phyloP scores from a whole-genome alignment of 192 early-diverging fungal genomes.

The Coemansia sp. region DNA sequence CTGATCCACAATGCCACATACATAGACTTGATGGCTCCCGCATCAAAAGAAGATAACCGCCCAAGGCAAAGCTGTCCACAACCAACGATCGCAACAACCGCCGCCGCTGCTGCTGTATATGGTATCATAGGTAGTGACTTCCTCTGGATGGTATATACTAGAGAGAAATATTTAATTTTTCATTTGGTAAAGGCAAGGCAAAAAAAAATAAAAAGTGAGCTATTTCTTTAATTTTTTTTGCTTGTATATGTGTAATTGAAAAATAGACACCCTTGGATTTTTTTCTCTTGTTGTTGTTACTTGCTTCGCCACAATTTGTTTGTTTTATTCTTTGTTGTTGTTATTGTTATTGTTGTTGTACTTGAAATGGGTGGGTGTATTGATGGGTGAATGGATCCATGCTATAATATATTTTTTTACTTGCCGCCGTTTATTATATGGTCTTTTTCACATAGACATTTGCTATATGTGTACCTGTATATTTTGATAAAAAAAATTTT shows the following conservation, averaged over 20 bases:
- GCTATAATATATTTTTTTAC: too few relatives aligned
- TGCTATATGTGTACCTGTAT: too few relatives aligned
- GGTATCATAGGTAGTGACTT: not conserved
- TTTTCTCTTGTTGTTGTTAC: too few relatives aligned
- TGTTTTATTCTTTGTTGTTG: not conserved
- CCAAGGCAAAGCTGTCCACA: not conserved
- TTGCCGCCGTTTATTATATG: too few relatives aligned
- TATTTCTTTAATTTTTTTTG: not conserved
- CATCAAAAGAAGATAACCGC: not conserved
- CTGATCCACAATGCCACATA: constrained; percentile 6
- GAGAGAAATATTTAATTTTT: not conserved
- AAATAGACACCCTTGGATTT: too few relatives aligned
- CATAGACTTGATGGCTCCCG: constrained; percentile 1
- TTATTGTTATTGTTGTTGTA: not conserved
- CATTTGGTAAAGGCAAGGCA: too few relatives aligned
- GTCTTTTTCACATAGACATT: too few relatives aligned
- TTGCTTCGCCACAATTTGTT: not conserved
- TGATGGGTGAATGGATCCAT: too few relatives aligned
- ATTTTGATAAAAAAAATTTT: too few relatives aligned
- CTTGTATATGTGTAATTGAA: not conserved
- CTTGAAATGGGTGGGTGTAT: too few relatives aligned
- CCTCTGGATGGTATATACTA: not conserved
- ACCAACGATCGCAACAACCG: not conserved
- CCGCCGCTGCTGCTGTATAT: not conserved
- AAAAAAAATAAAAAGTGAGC: not conserved